Evolutionary conservation across 257 asterid species (phyloP).

Genomic region (Thymus mandschuricus): DNA sequence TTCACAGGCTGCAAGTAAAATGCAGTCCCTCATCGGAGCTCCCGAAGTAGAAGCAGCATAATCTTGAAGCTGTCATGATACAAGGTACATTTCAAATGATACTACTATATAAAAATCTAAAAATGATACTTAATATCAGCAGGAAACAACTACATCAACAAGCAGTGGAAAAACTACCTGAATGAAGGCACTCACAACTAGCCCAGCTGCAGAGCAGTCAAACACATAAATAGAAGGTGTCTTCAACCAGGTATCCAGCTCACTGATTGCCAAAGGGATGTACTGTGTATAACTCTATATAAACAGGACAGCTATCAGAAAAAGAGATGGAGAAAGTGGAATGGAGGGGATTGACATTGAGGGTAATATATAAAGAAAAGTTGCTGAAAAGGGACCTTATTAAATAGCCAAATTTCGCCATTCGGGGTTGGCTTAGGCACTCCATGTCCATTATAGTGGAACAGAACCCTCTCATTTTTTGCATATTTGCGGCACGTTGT

Average conservation of each 20-base stretch:
- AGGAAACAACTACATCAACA: not conserved
- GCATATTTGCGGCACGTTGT: slow-evolving; percentile 94
- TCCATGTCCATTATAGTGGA: slow-evolving; percentile 99
- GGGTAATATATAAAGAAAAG: slow-evolving; percentile 21
- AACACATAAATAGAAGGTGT: slow-evolving; percentile 97
- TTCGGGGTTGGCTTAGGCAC: slow-evolving; percentile 97
- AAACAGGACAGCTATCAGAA: slow-evolving; percentile 39
- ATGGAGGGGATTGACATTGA: not conserved
- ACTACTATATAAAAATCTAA: not conserved
- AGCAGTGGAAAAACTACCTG: slow-evolving; percentile 69
- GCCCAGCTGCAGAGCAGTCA: slow-evolving; percentile 99
- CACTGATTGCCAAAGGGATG: slow-evolving; percentile 87
- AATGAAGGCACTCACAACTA: slow-evolving; percentile 82
- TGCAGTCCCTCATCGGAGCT: slow-evolving; percentile 52
- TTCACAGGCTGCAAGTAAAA: slow-evolving; percentile 95
- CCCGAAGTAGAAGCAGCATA: slow-evolving; percentile 63
- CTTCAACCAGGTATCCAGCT: slow-evolving; percentile 95
- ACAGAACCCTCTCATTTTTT: slow-evolving; percentile 94
- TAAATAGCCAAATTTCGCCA: slow-evolving; percentile 98
- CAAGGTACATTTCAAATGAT: slow-evolving; percentile 12
- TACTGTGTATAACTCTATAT: slow-evolving; percentile 92
- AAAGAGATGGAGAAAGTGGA: slow-evolving; percentile 16
- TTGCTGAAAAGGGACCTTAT: slow-evolving; percentile 59
- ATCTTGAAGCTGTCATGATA: slow-evolving; percentile 74
- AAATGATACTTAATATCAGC: not conserved